Percentiles rank a stretch among this genome's conserved stretches.
Conservation (phyloP, 768 basidiomycete genomes). For the Lanmaoa rubissima region DNA sequence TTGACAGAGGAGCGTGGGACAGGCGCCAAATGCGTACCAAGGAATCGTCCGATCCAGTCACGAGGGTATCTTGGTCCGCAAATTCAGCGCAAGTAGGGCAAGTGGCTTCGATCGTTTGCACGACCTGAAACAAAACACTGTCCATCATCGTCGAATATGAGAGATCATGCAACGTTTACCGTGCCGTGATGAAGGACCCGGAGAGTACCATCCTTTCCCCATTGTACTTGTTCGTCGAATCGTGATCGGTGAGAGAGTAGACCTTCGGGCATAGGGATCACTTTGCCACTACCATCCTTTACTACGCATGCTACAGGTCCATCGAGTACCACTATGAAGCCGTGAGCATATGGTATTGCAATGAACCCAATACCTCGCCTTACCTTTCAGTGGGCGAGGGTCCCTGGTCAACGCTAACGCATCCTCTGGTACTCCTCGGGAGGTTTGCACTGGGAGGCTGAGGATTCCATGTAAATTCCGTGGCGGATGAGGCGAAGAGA, state of each 20-base stretch:
- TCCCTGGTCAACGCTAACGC: slow-evolving; percentile 64
- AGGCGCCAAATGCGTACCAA: slow-evolving; percentile 84
- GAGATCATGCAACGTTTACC: slow-evolving; percentile 34
- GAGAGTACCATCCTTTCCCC: slow-evolving; percentile 59
- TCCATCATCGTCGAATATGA: not conserved
- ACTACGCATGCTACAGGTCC: slow-evolving; percentile 42
- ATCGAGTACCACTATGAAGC: slow-evolving; percentile 40
- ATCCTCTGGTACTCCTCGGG: slow-evolving; percentile 85
- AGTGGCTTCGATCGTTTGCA: slow-evolving; percentile 75
- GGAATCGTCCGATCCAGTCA: slow-evolving; percentile 79
- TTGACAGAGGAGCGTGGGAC: slow-evolving; percentile 29
- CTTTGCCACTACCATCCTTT: slow-evolving; percentile 44
- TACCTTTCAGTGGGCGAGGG: slow-evolving; percentile 56
- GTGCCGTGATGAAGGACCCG: slow-evolving; percentile 62
- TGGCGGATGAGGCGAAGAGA: slow-evolving; percentile 70
- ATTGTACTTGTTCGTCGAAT: slow-evolving; percentile 69
- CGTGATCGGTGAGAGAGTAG: slow-evolving; percentile 55
- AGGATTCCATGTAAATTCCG: slow-evolving; percentile 70
- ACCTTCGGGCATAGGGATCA: slow-evolving; percentile 62
- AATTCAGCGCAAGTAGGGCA: slow-evolving; percentile 74
- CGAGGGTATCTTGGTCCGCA: slow-evolving; percentile 67
- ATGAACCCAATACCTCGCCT: not conserved
- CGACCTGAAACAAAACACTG: slow-evolving; percentile 42
- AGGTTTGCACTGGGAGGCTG: slow-evolving; percentile 65
- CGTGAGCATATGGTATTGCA: slow-evolving; percentile 1